Conservation (phyloP, 495 filamentous ascomycete genomes). For the Penicillium pulvis region DNA sequence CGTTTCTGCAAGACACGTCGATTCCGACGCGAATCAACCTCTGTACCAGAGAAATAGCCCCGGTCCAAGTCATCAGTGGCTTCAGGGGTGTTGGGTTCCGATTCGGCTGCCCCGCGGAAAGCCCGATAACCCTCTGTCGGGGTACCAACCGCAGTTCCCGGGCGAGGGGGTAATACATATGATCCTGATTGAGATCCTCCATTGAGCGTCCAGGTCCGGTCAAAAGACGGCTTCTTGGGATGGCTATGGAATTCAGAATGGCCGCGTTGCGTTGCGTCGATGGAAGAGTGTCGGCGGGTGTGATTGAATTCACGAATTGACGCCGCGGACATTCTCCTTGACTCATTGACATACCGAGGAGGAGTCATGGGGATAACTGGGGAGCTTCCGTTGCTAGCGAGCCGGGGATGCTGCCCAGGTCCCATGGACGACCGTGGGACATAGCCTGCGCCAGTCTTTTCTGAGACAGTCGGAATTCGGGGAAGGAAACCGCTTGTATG, state of each 20-base stretch:
- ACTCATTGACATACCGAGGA: conserved; percentile 52
- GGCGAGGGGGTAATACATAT: conserved; percentile 34
- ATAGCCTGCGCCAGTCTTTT: conserved; percentile 34
- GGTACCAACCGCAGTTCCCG: conserved; percentile 40
- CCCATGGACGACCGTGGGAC: conserved; percentile 27
- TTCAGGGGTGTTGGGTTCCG: conserved; percentile 36
- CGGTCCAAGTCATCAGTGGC: conserved; percentile 68
- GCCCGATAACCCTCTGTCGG: conserved; percentile 17
- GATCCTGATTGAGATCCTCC: conserved; percentile 39
- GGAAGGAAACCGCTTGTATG: conserved; percentile 56
- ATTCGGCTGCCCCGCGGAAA: conserved; percentile 29
- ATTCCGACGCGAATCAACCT: conserved; percentile 68
- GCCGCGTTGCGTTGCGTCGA: conserved; percentile 55
- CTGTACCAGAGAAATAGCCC: conserved; percentile 91
- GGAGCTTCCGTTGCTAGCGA: conserved; percentile 37
- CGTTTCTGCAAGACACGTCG: conserved; percentile 84
- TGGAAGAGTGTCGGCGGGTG: conserved; percentile 83
- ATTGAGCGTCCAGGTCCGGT: conserved; percentile 85
- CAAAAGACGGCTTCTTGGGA: conserved; percentile 85
- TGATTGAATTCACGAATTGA: conserved; percentile 83
- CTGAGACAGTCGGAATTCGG: conserved; percentile 59
- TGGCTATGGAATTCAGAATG: conserved; percentile 47
- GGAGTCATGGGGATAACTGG: conserved; percentile 39
- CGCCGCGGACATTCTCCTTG: conserved; percentile 71
- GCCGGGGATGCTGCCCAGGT: conserved; percentile 36